Base-by-base conservation (phyloP, 208 protist genomes). In the Trypanosoma scelopori region DNA sequence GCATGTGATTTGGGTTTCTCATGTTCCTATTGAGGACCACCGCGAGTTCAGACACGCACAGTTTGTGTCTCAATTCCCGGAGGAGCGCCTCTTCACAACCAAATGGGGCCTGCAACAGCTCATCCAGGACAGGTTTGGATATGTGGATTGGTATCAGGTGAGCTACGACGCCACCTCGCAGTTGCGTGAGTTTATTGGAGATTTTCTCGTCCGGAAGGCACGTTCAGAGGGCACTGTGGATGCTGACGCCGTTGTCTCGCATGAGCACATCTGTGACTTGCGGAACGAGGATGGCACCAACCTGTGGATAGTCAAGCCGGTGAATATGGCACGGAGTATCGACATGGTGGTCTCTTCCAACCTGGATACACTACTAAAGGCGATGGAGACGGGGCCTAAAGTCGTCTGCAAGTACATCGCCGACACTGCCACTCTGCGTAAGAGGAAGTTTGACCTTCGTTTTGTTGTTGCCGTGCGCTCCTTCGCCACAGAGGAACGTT, bases 1-100 rank as follows among this genome's bases (percentile, higher is more conserved):
- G 32, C 64, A 80, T n/a, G 48, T 78, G 22, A 52, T 85, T 49
- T 85, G 80, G 80, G 71, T 85, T 58, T 55, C 53, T 16, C 69
- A 80, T 53, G 55, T 58, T 46, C 28, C 45, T 20, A 78, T 78
- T 50, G 52, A 61, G 11, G 49, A 64, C 15, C 35, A 30, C 30
- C 37, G 62, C 27, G 45, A 18, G 18, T 78, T 46, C 32, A 11
- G 25, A 20, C 28, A 78, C 4, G 72, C 72, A 1, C 30, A 56
- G 35, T 72, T 58, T 50, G 58, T 78, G 28, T 78, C 72, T 15
- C 72, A 78, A 27, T 72, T 78, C 42, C 65, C 65, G 23, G 65
- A 73, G 18, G 72, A 78, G 41, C 25, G 22, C 9, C 5, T 72
- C 20, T 78, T 78, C 42, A 78, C 72, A 45, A 78, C 59, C 39